Evolutionary conservation across 345 rosid species (phyloP).

Genomic region (Combretum micranthum): DNA sequence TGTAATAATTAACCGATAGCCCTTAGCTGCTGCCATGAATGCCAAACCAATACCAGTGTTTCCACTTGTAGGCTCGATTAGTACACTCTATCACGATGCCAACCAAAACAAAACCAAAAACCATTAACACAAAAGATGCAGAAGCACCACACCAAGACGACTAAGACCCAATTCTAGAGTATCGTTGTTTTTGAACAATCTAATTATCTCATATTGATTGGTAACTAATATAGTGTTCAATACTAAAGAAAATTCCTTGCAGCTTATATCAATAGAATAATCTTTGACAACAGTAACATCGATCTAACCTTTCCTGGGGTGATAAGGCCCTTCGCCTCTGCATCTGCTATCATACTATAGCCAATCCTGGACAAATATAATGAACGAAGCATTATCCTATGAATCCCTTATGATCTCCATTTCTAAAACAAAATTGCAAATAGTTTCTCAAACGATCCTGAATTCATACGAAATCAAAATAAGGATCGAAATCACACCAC

Average conservation of each 20-base stretch:
- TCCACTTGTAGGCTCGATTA: slow-evolving; percentile 96
- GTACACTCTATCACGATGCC: slow-evolving; percentile 48
- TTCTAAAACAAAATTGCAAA: background rate
- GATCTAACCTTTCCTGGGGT: slow-evolving; percentile 64
- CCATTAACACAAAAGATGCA: slow-evolving; percentile 1
- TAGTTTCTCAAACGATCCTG: background rate
- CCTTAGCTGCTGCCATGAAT: slow-evolving; percentile 85
- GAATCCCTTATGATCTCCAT: too few species aligned
- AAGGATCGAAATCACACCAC: background rate
- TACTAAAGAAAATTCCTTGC: too few species aligned
- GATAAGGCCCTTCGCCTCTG: slow-evolving; percentile 66
- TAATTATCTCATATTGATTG: too few species aligned
- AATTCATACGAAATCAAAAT: background rate
- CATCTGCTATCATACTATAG: slow-evolving; percentile 85
- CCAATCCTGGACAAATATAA: slow-evolving; percentile 53
- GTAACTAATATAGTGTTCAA: too few species aligned
- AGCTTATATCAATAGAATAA: background rate
- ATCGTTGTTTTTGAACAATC: too few species aligned
- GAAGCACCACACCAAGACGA: background rate
- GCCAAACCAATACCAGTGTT: slow-evolving; percentile 93
- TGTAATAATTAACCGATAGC: slow-evolving; percentile 70
- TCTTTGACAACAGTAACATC: background rate
- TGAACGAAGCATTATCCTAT: background rate
- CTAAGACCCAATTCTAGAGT: too few species aligned
- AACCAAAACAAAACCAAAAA: background rate